Percentiles rank a stretch among this genome's conserved stretches.
These are phyloP conservation scores for Colletotrichum liriopes DNA, from an alignment of 2,329 filamentous ascomycete genomes.

Conservation along the genomic window DNA sequence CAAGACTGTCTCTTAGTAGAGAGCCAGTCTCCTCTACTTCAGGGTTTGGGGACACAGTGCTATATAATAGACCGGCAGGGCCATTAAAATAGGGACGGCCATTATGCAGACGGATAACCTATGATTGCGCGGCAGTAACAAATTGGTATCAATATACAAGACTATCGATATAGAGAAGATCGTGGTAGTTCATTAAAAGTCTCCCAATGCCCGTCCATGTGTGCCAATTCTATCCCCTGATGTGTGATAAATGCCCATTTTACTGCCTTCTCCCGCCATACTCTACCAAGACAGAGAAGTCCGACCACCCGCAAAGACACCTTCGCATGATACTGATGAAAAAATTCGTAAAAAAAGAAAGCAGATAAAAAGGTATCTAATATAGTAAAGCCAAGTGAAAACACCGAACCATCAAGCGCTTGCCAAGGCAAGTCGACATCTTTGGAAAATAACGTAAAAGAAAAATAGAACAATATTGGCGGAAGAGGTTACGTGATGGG, in stretches of 20 bases:
- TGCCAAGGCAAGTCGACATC: conserved; percentile 1
- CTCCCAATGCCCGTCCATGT: background rate
- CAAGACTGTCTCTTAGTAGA: no score
- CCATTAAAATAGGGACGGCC: background rate
- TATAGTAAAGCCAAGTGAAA: background rate
- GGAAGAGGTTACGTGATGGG: background rate
- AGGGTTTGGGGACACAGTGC: background rate
- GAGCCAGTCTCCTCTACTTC: no score
- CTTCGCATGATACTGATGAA: background rate
- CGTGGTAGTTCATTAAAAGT: background rate
- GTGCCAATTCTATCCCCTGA: conserved; percentile 2
- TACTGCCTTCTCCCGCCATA: background rate
- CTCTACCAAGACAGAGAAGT: background rate
- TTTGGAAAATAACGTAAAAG: background rate
- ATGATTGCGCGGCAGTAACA: background rate
- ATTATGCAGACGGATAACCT: background rate
- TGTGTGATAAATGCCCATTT: background rate
- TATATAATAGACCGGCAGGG: background rate
- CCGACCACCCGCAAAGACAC: background rate
- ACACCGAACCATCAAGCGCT: background rate
- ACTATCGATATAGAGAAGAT: background rate
- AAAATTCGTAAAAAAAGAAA: background rate
- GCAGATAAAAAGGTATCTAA: conserved; percentile 15
- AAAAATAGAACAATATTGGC: background rate
- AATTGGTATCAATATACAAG: conserved; percentile 10